Percentiles rank a stretch among this genome's conserved stretches.
Conservation (phyloP, 495 filamentous ascomycete species). For the Tuber indicum region DNA sequence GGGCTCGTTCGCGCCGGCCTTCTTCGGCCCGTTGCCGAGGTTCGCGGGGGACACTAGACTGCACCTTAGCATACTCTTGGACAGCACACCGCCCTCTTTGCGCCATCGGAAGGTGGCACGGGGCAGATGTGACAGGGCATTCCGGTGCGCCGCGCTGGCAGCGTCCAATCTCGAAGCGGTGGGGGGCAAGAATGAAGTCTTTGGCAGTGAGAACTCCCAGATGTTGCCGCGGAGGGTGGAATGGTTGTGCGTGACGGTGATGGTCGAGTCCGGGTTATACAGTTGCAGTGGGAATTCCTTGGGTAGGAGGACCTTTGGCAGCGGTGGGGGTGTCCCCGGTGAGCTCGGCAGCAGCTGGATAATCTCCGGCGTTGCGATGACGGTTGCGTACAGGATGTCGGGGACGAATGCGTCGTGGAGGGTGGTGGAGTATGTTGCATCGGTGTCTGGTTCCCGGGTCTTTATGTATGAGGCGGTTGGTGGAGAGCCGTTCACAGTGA, state of each 20-base stretch:
- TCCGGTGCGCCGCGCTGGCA: constrained; percentile 58
- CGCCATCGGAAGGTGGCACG: constrained; percentile 85
- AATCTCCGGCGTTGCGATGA: constrained; percentile 67
- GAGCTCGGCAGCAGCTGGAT: constrained; percentile 60
- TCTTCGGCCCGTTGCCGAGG: constrained; percentile 41
- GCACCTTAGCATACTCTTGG: constrained; percentile 44
- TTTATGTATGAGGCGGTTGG: constrained; percentile 71
- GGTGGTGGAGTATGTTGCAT: constrained; percentile 78
- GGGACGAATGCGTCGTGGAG: constrained; percentile 76
- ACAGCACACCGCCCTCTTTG: constrained; percentile 71
- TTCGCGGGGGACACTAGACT: constrained; percentile 34
- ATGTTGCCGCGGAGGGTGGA: constrained; percentile 52
- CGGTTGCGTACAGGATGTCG: constrained; percentile 72
- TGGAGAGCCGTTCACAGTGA: constrained; percentile 73
- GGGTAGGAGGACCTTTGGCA: constrained; percentile 70
- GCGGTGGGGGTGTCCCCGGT: constrained; percentile 56
- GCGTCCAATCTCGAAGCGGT: constrained; percentile 71
- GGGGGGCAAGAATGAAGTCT: constrained; percentile 73
- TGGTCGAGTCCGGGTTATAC: constrained; percentile 86
- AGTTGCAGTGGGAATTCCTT: constrained; percentile 74
- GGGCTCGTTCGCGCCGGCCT: constrained; percentile 75
- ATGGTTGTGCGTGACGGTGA: constrained; percentile 64
- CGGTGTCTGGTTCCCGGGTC: constrained; percentile 60
- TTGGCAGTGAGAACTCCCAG: constrained; percentile 92
- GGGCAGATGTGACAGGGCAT: constrained; percentile 63